Evolutionary conservation across 257 asterid species (phyloP).

Genomic region (Gardenia jasminoides): DNA sequence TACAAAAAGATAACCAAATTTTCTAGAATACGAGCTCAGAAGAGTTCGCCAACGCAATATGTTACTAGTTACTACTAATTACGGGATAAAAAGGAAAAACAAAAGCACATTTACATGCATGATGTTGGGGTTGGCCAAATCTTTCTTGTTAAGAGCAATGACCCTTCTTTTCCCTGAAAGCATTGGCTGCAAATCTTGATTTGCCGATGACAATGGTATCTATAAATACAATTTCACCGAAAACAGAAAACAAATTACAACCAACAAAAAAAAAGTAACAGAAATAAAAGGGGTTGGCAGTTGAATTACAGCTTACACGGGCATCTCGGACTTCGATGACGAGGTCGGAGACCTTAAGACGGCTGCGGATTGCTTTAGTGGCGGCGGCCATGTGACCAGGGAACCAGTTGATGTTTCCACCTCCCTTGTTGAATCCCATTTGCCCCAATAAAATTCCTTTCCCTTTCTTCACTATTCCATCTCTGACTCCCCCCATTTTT

Average conservation of each 20-base stretch:
- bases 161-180: slow-evolving; percentile 69
- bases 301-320: slow-evolving; percentile 46
- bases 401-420: slow-evolving; percentile 85
- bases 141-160: slow-evolving; percentile 92
- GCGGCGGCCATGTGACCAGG: slow-evolving; percentile 99
- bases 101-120: slow-evolving; percentile 54
- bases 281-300: neutral
- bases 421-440: slow-evolving; percentile 75
- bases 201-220: slow-evolving; percentile 88
- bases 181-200: slow-evolving; percentile 75
- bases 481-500: slow-evolving; percentile 45
- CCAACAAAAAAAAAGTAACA: neutral
- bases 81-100: neutral
- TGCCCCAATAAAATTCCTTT: slow-evolving; percentile 51
- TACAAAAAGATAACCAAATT: neutral
- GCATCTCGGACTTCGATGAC: slow-evolving; percentile 97
- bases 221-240: slow-evolving; percentile 16
- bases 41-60: neutral
- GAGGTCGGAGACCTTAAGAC: slow-evolving; percentile 76
- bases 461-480: slow-evolving; percentile 38
- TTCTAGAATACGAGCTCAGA: neutral
- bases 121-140: slow-evolving; percentile 86
- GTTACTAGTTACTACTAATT: neutral
- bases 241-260: neutral
- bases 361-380: slow-evolving; percentile 90